Evolutionary conservation across 805 yeast genomes (phyloP).

Genomic region (Monosporozyma solicola): DNA sequence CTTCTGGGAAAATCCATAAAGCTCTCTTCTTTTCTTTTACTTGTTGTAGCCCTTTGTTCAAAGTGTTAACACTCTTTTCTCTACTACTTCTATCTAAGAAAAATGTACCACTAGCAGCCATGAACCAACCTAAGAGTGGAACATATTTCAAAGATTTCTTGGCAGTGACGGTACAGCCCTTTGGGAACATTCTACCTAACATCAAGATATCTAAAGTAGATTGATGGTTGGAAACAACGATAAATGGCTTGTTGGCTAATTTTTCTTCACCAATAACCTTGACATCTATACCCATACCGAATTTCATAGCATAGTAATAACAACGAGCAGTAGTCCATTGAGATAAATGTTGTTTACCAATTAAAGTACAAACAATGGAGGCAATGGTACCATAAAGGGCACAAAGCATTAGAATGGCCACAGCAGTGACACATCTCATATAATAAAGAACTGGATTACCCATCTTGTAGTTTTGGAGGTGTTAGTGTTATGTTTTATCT

Average conservation of each 20-base stretch:
- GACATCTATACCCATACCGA: slow-evolving; percentile 59
- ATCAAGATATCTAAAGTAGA: slow-evolving; percentile 76
- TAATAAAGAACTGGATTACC: slow-evolving; percentile 40
- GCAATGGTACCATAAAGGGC: slow-evolving; percentile 73
- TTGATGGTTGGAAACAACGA: slow-evolving; percentile 84
- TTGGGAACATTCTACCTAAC: slow-evolving; percentile 78
- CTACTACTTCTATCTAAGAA: slow-evolving; percentile 79
- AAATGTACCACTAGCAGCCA: slow-evolving; percentile 83
- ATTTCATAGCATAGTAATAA: slow-evolving; percentile 55
- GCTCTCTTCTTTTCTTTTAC: slow-evolving; percentile 60
- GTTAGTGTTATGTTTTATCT: neutral
- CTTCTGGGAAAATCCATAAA: slow-evolving; percentile 92
- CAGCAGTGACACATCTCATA: slow-evolving; percentile 46
- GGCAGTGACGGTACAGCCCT: slow-evolving; percentile 85
- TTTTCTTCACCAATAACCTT: slow-evolving; percentile 58
- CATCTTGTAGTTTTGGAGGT: neutral
- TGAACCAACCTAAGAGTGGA: slow-evolving; percentile 96
- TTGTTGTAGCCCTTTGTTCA: slow-evolving; percentile 56
- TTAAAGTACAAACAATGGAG: slow-evolving; percentile 52
- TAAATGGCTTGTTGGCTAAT: slow-evolving; percentile 57
- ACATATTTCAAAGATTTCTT: slow-evolving; percentile 73
- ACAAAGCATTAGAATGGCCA: slow-evolving; percentile 44
- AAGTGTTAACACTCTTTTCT: slow-evolving; percentile 63
- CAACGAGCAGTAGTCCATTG: slow-evolving; percentile 88
- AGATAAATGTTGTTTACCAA: slow-evolving; percentile 70